Base-by-base conservation (phyloP, 176 grass and related monocot species). In the Avena sativa region DNA sequence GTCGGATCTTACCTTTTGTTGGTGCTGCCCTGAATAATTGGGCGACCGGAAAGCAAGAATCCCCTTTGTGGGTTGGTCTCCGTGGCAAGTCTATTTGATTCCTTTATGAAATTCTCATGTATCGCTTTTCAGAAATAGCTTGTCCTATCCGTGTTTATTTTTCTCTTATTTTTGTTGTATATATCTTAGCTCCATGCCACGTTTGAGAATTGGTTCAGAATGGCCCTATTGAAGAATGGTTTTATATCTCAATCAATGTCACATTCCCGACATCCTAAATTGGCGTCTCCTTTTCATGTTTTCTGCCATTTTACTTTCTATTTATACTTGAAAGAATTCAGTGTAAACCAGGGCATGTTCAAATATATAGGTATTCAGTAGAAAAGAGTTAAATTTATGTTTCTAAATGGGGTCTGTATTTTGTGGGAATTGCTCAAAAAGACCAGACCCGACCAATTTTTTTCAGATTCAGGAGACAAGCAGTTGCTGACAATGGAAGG, bases 21-120 rank as follows among this genome's bases (percentile, higher is more conserved):
- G 69, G 30, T 69, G 70, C 44, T 17, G 17, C 48, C n/a, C 15
- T 56, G 70, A 87, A 67, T 67, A 67, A 68, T 68, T 36, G 64
- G 64, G 64, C 26, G 13, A 7, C 30, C 5, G 6, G 30, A 34
- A 36, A 17, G 34, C 16, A 68, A 40, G 51, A 23, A 49, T 15
- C n/a, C 44, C 20, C 14, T 25, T 50, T 19, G n/a, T 64, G 10
- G n/a, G 16, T 20, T 77, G 15, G 16, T 57, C 50, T 57, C 16
- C 9, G 52, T 56, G 44, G 21, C 78, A 46, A 64, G 59, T 19
- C 58, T 47, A 44, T 47, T 63, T n/a, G 74, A 12, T 20, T 30
- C 50, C 49, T 50, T 2, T 47, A 1, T 23, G 43, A 5, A 23
- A 13, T 71, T 30, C 32, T 71, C 9, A 7, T 19, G 32, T 19